Percentiles rank a stretch among this genome's conserved stretches.
phyloP scores from a whole-genome alignment of 306 rosid genomes.

The Cotoneaster glaucophyllus region DNA sequence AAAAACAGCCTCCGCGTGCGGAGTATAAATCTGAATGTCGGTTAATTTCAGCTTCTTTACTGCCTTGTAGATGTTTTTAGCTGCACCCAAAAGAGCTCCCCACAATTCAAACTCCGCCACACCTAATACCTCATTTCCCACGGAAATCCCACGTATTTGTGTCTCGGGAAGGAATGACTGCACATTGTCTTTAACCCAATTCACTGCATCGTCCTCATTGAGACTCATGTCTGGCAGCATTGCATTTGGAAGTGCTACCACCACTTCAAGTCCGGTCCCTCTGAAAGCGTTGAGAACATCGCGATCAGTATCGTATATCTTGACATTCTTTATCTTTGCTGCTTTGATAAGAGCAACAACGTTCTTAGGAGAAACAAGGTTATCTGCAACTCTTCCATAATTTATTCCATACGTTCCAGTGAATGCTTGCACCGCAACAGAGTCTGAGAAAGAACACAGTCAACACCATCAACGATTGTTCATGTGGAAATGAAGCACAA shows the following conservation, averaged over 20 bases:
- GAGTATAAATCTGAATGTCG: conserved; percentile 62
- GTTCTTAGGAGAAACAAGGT: conserved; percentile 74
- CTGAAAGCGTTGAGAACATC: conserved; percentile 72
- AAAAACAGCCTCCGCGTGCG: conserved; percentile 74
- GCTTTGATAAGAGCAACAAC: conserved; percentile 80
- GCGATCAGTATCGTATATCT: conserved; percentile 75
- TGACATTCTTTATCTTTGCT: conserved; percentile 68
- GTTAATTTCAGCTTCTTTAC: conserved; percentile 45
- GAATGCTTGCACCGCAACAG: conserved; percentile 52
- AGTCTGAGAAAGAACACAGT: conserved; percentile 32
- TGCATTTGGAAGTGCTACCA: conserved; percentile 64
- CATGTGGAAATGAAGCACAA: neutral
- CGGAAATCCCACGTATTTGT: conserved; percentile 69
- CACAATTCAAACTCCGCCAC: conserved; percentile 39
- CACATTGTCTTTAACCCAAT: conserved; percentile 82
- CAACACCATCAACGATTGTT: conserved; percentile 20
- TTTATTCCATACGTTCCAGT: conserved; percentile 89
- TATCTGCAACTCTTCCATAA: conserved; percentile 80
- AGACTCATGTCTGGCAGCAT: conserved; percentile 61
- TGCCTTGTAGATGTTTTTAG: conserved; percentile 70
- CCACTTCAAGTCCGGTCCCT: conserved; percentile 77
- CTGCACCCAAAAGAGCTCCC: conserved; percentile 76
- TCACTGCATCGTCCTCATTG: conserved; percentile 66
- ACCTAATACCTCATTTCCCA: conserved; percentile 85
- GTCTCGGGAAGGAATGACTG: conserved; percentile 75